Evolutionary conservation across 768 basidiomycete species (phyloP).

Genomic region (Lanmaoa pseudosensibilis): DNA sequence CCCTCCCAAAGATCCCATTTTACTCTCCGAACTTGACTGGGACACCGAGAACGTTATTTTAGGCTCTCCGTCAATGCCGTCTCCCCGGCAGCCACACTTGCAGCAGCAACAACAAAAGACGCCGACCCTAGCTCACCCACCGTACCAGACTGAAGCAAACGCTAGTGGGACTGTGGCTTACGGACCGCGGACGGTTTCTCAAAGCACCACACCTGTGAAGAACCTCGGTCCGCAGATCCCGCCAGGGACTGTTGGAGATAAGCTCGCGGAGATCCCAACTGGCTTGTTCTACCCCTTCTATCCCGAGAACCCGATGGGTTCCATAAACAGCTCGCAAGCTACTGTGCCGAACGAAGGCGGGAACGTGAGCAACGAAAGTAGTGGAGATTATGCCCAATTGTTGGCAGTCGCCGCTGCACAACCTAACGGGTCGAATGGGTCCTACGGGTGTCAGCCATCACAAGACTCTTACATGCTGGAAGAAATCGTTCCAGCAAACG

Average conservation of each 20-base stretch:
- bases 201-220: slow-evolving; percentile 34
- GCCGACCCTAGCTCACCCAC: slow-evolving; percentile 36
- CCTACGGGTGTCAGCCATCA: slow-evolving; percentile 53
- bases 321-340: slow-evolving; percentile 18
- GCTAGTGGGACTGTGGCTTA: slow-evolving; percentile 24
- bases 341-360: slow-evolving; percentile 23
- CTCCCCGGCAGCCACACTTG: slow-evolving; percentile 28
- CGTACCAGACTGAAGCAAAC: slow-evolving; percentile 34
- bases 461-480: slow-evolving; percentile 71
- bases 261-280: slow-evolving; percentile 65
- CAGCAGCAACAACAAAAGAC: slow-evolving; percentile 37
- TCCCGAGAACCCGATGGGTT: slow-evolving; percentile 49
- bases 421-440: slow-evolving; percentile 49
- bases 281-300: slow-evolving; percentile 79
- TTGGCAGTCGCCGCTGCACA: slow-evolving; percentile 60
- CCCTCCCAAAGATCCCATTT: slow-evolving; percentile 39
- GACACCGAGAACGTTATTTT: slow-evolving; percentile 39
- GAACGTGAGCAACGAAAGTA: slow-evolving; percentile 15
- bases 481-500: slow-evolving; percentile 50
- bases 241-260: slow-evolving; percentile 28
- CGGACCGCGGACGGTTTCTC: slow-evolving; percentile 27
- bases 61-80: slow-evolving; percentile 24
- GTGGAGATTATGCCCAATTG: slow-evolving; percentile 50
- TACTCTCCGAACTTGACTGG: slow-evolving; percentile 47
- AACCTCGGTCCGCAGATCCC: slow-evolving; percentile 17